phyloP scores from a whole-genome alignment of 2,329 filamentous ascomycete genomes.

The Macroventuria anomochaeta region DNA sequence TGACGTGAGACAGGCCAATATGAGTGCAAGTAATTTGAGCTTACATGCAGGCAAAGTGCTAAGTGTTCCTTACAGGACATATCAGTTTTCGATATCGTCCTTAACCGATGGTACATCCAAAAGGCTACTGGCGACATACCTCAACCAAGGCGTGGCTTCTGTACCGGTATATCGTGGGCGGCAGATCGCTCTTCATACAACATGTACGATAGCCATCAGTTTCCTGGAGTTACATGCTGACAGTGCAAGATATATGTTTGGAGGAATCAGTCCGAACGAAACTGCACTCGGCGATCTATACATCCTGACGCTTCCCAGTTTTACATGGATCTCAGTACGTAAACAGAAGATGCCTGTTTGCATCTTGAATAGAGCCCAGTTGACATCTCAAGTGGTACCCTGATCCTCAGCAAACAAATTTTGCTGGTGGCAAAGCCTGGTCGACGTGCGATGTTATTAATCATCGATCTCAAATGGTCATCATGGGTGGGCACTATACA shows the following conservation, averaged over 20 bases:
- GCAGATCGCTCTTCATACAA: constrained; percentile 66
- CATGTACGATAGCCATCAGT: constrained; percentile 56
- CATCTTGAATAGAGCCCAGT: too few relatives aligned
- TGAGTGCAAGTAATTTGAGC: constrained; percentile 16
- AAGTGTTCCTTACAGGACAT: constrained; percentile 43
- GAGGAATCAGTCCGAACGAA: constrained; percentile 55
- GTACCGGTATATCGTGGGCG: constrained; percentile 64
- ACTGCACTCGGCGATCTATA: constrained; percentile 66
- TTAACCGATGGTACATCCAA: constrained; percentile 64
- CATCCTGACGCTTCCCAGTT: constrained; percentile 64
- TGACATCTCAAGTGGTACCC: constrained; percentile 12
- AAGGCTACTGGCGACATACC: constrained; percentile 61
- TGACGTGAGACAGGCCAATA: constrained; percentile 19
- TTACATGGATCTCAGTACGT: constrained; percentile 62
- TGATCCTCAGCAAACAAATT: constrained; percentile 43
- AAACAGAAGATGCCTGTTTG: too few relatives aligned
- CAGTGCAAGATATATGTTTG: constrained; percentile 67
- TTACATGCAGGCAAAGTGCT: background rate
- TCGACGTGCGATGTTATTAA: constrained; percentile 63
- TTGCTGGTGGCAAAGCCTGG: constrained; percentile 50
- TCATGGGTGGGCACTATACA: constrained; percentile 62
- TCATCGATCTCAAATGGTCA: constrained; percentile 63
- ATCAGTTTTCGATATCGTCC: constrained; percentile 64
- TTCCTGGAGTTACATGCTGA: too few relatives aligned
- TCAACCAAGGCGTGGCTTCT: constrained; percentile 61